Percentiles rank a stretch among this genome's conserved stretches.
Evolutionary conservation across 2,329 filamentous ascomycete species (phyloP).

Genomic region (Colletotrichum salicis): DNA sequence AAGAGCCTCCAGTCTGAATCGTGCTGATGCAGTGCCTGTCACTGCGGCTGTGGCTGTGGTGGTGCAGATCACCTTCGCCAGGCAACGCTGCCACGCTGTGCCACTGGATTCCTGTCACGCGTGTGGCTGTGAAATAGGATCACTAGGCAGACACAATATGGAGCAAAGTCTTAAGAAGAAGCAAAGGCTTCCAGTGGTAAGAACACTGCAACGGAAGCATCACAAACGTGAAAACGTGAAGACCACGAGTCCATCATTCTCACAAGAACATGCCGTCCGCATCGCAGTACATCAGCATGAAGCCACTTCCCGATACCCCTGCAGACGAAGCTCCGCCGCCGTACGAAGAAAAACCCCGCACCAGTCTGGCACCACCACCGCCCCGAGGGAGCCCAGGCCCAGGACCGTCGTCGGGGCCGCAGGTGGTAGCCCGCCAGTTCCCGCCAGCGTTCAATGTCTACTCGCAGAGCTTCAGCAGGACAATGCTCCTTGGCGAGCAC

Average conservation of each 20-base stretch:
- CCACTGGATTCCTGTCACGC: conserved; percentile 1
- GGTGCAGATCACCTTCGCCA: conserved; percentile 13
- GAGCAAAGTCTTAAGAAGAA: background rate
- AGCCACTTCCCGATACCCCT: conserved; percentile 12
- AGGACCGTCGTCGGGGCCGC: background rate
- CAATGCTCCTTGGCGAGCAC: conserved; percentile 33
- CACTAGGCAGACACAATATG: conserved; percentile 15
- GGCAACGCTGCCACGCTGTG: background rate
- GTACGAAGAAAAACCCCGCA: conserved; percentile 26
- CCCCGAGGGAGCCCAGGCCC: background rate
- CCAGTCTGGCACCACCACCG: conserved; percentile 1
- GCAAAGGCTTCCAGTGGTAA: background rate
- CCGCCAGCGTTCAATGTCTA: conserved; percentile 37
- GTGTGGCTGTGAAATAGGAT: conserved; percentile 26
- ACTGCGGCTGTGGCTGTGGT: conserved; percentile 24
- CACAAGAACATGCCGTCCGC: background rate
- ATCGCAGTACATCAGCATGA: background rate
- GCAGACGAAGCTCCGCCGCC: conserved; percentile 30
- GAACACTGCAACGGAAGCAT: background rate
- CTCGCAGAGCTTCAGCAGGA: conserved; percentile 34
- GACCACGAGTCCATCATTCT: background rate
- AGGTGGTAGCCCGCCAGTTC: conserved; percentile 34
- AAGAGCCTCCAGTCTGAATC: background rate
- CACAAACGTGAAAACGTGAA: background rate
- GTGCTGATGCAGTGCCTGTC: background rate